These are phyloP conservation scores for Cladorrhinum sp. DNA, from an alignment of 2,329 filamentous ascomycete species.

Conservation along the genomic window DNA sequence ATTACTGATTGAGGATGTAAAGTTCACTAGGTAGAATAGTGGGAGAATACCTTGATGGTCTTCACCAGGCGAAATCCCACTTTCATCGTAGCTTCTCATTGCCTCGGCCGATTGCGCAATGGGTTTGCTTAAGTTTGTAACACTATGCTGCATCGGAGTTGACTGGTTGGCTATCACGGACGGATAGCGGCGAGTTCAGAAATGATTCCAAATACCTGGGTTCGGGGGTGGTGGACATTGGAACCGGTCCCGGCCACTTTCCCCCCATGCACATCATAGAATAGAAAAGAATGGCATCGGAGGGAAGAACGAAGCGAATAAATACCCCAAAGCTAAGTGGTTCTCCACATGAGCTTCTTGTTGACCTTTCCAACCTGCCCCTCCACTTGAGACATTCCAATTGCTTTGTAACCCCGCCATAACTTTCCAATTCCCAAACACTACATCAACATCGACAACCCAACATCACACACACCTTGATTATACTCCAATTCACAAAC, in stretches of 20 bases:
- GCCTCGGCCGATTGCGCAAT: slow-evolving; percentile 16
- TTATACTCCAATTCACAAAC: background rate
- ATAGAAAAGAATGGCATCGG: background rate
- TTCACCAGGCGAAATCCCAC: background rate
- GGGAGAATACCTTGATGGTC: background rate
- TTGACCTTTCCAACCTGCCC: background rate
- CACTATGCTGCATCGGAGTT: background rate
- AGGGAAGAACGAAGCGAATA: background rate
- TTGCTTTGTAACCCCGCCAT: background rate
- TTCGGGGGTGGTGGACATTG: background rate
- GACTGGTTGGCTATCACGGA: background rate
- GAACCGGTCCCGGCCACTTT: background rate
- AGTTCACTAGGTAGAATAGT: background rate
- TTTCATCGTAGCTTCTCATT: slow-evolving; percentile 1
- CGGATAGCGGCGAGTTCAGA: background rate
- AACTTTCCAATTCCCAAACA: background rate
- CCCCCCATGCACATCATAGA: background rate
- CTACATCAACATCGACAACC: background rate
- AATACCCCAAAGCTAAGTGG: background rate
- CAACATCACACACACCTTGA: background rate
- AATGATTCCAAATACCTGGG: background rate
- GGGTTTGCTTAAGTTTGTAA: background rate
- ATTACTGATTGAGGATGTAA: too few relatives aligned
- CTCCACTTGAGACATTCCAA: background rate
- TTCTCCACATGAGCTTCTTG: background rate